Base-by-base conservation (phyloP, 208 protist species). In the Histomonas meleagridis region DNA sequence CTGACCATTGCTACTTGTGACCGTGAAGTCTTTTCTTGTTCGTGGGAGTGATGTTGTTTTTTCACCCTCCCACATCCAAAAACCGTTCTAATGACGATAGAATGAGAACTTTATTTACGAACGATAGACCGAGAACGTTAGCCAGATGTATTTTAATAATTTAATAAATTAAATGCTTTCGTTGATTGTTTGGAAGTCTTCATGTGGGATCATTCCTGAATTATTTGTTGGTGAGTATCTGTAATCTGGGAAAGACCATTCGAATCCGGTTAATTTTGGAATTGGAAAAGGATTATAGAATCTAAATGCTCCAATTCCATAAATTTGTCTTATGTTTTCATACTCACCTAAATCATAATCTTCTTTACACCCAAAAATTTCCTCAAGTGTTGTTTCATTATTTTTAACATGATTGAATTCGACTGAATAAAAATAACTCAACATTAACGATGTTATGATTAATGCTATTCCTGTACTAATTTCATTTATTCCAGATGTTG, bases 321-420 rank as follows among this genome's bases (percentile, higher is more conserved):
- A 86, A 0, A 86, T 46, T 86, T 86, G 76, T 55, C 76, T 86
- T 2, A 86, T 18, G 26, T 86, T 86, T 86, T 86, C 76, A 57
- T 86, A 40, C 21, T 55, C 21, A 32, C 76, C 40, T 40, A 86
- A 18, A 28, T 86, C 46, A 16, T 86, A 86, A 38, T 43, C 14
- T 9, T 46, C 32, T 32, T 46, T 16, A 18, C 32, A 35, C 1
- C 23, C 16, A 12, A 0, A 32, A 4, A 55, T 14, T 51, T 38
- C 46, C 38, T 86, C 76, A 26, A 86, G 18, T 16, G 38, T 46
- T n/a, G 76, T 86, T 32, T 18, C 55, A 35, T 86, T 86, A 38
- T 28, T 38, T 16, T 57, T 32, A 3, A 86, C 46, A 26, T n/a
- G 23, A 1, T 35, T 51, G 0, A 51, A 26, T 0, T 38, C 21